Evolutionary conservation across 768 basidiomycete species (phyloP), one percentile per base, ranked within the genome.

Genomic region (Pilatotrama ljubarskyi): DNA sequence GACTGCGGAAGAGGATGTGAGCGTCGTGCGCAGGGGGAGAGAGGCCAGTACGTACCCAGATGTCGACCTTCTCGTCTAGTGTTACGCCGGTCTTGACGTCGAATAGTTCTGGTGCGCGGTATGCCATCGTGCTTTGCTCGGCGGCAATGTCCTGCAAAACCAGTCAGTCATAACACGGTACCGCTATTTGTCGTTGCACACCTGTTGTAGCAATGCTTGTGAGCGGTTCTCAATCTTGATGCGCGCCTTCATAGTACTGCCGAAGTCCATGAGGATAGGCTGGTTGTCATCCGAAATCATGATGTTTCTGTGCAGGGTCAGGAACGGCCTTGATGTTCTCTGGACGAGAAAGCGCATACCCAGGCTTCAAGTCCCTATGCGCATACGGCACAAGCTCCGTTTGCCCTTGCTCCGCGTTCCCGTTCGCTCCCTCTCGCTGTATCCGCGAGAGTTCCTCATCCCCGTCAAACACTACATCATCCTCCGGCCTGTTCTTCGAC

Each of bases 111-210:
- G 97, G 97, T 1, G 97, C 95, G 18, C 97, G 87, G 68, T 96
- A 99, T 0, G 97, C 92, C 97, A 99, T 98, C 13, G 95, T 94
- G 65, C 94, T 96, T 73, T 96, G 95, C 73, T 99, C 97, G 17
- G 93, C 94, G 2, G 97, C 97, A 63, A 96, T 86, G 72, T 99
- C 97, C 84, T 91, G 59, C n/a, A n/a, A 3, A 40, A 6, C 3
- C 1, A 9, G 20, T 26, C 8, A 46, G 22, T 5, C n/a, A 25
- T 7, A 1, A 22, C 15, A 17, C 15, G 18, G 15, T 8, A 8
- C 7, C 25, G 18, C 8, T 8, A 32, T 20, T 6, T 10, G 5
- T 15, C 2, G 6, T 17, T 43, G 61, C 75, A 51, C 57, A 90
- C 90, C 79, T 98, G 97, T 66, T 98, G 94, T 17, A 90, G 68